Evolutionary conservation across 2,329 filamentous ascomycete species (phyloP).

Genomic region (Gyromitra esculenta): DNA sequence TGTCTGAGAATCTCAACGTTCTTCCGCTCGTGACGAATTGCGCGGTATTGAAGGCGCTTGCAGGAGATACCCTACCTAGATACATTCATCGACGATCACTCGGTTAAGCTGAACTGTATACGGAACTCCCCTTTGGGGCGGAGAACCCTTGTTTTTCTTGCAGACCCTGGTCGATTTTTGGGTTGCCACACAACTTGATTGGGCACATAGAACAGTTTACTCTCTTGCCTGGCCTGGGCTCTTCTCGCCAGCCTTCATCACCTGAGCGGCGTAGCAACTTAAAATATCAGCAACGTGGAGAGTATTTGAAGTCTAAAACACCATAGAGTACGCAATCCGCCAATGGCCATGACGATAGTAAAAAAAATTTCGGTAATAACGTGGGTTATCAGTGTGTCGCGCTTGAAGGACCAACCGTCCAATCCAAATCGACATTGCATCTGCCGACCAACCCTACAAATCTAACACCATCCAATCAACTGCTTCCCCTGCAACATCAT

Average conservation of each 20-base stretch:
- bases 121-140: neutral
- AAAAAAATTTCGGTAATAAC: neutral
- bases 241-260: neutral
- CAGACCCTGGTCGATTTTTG: neutral
- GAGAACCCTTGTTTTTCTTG: neutral
- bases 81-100: slow-evolving; percentile 17
- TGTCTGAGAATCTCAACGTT: neutral
- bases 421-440: neutral
- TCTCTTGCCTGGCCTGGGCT: neutral
- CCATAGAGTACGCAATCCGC: neutral
- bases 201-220: neutral
- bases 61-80: neutral
- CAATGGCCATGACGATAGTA: slow-evolving; percentile 1
- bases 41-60: neutral
- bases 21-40: neutral
- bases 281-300: neutral
- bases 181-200: neutral
- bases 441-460: slow-evolving; percentile 1
- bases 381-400: neutral
- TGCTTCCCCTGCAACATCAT: neutral
- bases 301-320: neutral
- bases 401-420: slow-evolving; percentile 2
- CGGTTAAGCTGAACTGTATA: neutral
- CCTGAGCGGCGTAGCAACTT: neutral
- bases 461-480: slow-evolving; percentile 12